Conservation (phyloP, 805 yeast species). For the Wickerhamomyces rabaulensis region DNA sequence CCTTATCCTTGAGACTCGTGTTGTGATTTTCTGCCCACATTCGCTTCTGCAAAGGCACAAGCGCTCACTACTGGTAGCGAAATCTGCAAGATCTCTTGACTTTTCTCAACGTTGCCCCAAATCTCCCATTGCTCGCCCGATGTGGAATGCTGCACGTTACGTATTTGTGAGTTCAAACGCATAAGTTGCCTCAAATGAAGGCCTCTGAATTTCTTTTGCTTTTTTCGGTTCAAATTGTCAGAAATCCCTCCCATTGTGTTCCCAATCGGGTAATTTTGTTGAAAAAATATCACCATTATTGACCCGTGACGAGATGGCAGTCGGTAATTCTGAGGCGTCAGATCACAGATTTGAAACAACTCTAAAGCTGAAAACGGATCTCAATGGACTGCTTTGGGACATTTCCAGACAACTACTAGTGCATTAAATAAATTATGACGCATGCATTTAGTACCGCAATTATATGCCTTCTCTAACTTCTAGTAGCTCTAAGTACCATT, state of each 20-base stretch:
- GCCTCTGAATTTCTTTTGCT: background rate
- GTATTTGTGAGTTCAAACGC: background rate
- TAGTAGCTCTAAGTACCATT: conserved; percentile 47
- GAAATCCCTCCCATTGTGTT: conserved; percentile 3
- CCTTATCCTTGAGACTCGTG: no score
- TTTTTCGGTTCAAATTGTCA: background rate
- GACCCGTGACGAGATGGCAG: background rate
- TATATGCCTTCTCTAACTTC: conserved; percentile 42
- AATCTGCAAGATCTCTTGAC: background rate
- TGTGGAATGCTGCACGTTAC: no score
- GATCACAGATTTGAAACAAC: background rate
- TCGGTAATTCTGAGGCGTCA: background rate
- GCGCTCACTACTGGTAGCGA: background rate
- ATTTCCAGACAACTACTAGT: background rate
- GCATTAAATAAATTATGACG: background rate
- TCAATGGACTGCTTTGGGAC: background rate
- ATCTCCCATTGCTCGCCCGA: background rate
- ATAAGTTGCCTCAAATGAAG: background rate
- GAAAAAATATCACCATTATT: background rate
- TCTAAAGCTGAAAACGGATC: background rate
- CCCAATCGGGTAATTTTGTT: conserved; percentile 2
- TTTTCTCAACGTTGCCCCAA: background rate
- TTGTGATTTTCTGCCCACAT: no score
- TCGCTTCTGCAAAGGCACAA: no score
- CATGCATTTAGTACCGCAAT: background rate